Base-by-base conservation (phyloP, 2,329 filamentous ascomycete species). In the Fusarium bulbicola region DNA sequence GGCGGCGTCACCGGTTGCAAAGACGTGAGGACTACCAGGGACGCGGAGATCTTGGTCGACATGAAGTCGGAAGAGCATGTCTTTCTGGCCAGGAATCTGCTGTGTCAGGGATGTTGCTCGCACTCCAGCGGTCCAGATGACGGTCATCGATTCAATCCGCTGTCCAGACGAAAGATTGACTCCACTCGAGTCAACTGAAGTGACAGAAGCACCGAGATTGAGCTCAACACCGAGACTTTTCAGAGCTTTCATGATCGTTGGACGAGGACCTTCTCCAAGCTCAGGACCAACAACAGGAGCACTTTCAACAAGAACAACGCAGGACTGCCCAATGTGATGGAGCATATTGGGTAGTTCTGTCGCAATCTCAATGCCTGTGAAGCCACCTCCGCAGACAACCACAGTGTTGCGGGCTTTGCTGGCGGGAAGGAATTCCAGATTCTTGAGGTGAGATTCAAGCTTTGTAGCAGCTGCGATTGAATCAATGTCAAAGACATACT, bases 101-200 rank as follows among this genome's bases (percentile, higher is more conserved):
- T 76, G 59, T 1, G 82, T 81, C 28, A 84, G 69, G 1, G 74
- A 65, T 0, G 77, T 79, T 4, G 82, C 82, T 20, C 63, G 63
- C 37, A 83, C 70, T 0, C 82, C 82, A 1, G 80, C 82, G 1
- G 82, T 83, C 82, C 82, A 84, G 11, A 84, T 68, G 2, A 76
- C 76, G 0, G 82, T 84, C 20, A 74, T 62, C 1, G 81, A 70
- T 13, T 77, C 71, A 46, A 84, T 83, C 14, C 56, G 72, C 58
- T 83, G 80, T 3, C 80, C 82, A 2, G 74, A 77, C 5, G 68
- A 58, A 5, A 80, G 70, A 1, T 61, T 76, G 0, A 83, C 74
- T 2, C 80, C 74, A 0, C 71, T 54, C 0, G 60, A n/a, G 32
- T 80, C 76, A 30, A 84, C 54, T 7, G 70, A 30, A 5, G 67